These are phyloP conservation scores for Rhodotorula sphaerocarpa DNA, from an alignment of 768 basidiomycete species.

Conservation along the genomic window DNA sequence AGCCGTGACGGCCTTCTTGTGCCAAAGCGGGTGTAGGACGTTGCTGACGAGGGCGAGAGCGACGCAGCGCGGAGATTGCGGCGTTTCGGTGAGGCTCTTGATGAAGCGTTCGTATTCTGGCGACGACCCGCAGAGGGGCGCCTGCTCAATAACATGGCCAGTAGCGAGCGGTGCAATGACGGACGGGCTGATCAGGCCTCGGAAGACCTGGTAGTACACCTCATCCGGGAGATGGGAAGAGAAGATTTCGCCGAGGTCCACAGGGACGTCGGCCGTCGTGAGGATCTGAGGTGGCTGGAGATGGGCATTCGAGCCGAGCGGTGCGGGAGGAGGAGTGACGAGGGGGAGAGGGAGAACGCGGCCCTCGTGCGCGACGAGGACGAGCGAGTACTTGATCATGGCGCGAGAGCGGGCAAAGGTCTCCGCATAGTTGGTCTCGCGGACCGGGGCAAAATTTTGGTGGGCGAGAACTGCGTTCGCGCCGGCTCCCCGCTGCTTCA, in stretches of 20 bases:
- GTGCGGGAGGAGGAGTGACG: conserved; percentile 49
- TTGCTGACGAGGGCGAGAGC: conserved; percentile 78
- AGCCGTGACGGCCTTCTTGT: conserved; percentile 57
- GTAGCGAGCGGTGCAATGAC: conserved; percentile 89
- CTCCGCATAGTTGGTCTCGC: conserved; percentile 68
- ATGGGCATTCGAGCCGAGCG: conserved; percentile 7
- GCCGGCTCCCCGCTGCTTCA: conserved; percentile 32
- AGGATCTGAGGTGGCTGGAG: conserved; percentile 47
- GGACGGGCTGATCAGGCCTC: conserved; percentile 79
- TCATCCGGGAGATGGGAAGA: conserved; percentile 90
- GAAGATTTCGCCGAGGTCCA: conserved; percentile 88
- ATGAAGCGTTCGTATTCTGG: conserved; percentile 89
- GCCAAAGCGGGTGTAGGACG: conserved; percentile 73
- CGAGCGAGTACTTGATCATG: conserved; percentile 83
- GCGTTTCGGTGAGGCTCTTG: conserved; percentile 88
- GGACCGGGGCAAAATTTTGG: conserved; percentile 66
- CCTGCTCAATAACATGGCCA: conserved; percentile 72
- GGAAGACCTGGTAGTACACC: conserved; percentile 89
- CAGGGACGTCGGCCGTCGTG: conserved; percentile 78
- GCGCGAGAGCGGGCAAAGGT: conserved; percentile 79
- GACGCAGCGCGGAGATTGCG: conserved; percentile 85
- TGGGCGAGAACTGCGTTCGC: conserved; percentile 60
- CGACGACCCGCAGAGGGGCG: conserved; percentile 87
- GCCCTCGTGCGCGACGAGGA: conserved; percentile 69
- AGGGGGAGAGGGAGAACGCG: conserved; percentile 46